Percentiles rank a stretch among this genome's conserved stretches.
Conservation (phyloP, 2,329 filamentous ascomycete genomes). For the Penicillium sp. region DNA sequence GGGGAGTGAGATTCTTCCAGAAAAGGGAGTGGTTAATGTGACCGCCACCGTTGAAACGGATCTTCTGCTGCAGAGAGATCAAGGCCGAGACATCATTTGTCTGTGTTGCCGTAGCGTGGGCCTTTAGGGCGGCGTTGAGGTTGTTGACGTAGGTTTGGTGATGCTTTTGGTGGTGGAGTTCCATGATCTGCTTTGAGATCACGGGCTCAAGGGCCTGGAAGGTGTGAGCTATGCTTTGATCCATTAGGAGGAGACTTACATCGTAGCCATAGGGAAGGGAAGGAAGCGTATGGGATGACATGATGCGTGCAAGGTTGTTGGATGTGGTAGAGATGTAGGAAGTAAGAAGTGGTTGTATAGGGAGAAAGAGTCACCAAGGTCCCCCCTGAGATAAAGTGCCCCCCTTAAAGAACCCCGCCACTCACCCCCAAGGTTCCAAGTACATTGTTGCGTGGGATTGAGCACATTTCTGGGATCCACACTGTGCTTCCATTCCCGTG, state of each 20-base stretch:
- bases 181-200: slow-evolving; percentile 88
- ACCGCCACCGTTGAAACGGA: slow-evolving; percentile 88
- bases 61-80: slow-evolving; percentile 65
- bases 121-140: slow-evolving; percentile 74
- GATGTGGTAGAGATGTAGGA: not conserved
- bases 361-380: slow-evolving; percentile 15
- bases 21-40: slow-evolving; percentile 93
- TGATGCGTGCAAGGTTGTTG: slow-evolving; percentile 14
- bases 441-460: slow-evolving; percentile 16
- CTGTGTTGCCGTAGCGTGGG: slow-evolving; percentile 57
- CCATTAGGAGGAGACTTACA: slow-evolving; percentile 50
- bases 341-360: not conserved
- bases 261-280: slow-evolving; percentile 68
- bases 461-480: slow-evolving; percentile 16
- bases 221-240: slow-evolving; percentile 45
- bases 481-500: no score
- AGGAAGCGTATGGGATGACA: slow-evolving; percentile 60
- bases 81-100: slow-evolving; percentile 62
- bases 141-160: slow-evolving; percentile 91
- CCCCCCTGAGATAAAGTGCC: slow-evolving; percentile 2
- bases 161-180: slow-evolving; percentile 90
- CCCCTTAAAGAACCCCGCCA: slow-evolving; percentile 4
- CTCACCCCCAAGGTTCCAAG: slow-evolving; percentile 15
- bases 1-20: slow-evolving; percentile 77
- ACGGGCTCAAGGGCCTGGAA: slow-evolving; percentile 73